phyloP scores from a whole-genome alignment of 176 grass and related monocot genomes.

The Phyllostachys edulis region DNA sequence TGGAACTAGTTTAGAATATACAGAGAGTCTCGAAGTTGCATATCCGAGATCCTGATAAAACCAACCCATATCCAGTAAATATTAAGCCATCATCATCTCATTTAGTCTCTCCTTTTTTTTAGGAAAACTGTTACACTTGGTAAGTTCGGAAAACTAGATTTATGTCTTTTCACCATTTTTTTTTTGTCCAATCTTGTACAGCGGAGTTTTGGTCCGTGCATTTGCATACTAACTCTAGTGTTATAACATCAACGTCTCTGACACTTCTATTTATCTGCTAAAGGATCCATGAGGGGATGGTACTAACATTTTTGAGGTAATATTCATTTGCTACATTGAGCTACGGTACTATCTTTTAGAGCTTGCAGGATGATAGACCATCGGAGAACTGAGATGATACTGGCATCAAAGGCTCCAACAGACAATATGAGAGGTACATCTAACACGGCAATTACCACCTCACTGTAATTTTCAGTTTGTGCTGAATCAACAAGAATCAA shows the following conservation, averaged over 20 bases:
- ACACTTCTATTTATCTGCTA: background rate
- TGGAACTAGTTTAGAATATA: too few relatives aligned
- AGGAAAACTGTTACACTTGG: background rate
- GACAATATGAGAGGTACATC: constrained; percentile 3
- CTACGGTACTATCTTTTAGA: background rate
- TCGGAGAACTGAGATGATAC: background rate
- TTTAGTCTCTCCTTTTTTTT: background rate
- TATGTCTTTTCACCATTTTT: background rate
- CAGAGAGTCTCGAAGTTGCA: too few relatives aligned
- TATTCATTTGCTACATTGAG: background rate
- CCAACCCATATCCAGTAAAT: background rate
- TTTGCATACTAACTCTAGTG: background rate
- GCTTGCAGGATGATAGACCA: constrained; percentile 6
- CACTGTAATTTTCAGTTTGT: background rate
- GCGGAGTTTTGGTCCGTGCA: background rate
- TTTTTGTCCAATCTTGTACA: background rate
- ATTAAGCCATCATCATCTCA: background rate
- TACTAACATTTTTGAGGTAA: background rate
- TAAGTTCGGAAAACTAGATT: background rate
- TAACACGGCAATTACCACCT: background rate
- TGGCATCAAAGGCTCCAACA: background rate
- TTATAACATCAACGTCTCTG: background rate
- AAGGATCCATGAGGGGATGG: background rate
- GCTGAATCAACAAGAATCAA: background rate
- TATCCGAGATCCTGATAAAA: too few relatives aligned